Evolutionary conservation across 2,329 filamentous ascomycete genomes (phyloP), one percentile per base, ranked within the genome.

Genomic region (Sclerotinia spermophila): DNA sequence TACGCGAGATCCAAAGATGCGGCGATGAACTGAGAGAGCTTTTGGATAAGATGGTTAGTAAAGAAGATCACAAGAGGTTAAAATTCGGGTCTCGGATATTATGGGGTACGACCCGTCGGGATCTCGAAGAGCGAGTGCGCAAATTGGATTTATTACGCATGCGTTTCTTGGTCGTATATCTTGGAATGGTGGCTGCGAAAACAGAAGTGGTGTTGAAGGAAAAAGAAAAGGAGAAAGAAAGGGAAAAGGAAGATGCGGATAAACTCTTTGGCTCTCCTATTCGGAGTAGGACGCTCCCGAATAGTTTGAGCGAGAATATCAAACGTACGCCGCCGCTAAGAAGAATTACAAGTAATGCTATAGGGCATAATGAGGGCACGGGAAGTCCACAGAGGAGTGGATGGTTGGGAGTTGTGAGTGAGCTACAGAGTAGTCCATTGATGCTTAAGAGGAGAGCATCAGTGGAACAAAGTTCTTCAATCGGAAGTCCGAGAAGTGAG

Each of bases 111-210:
- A 85, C 85, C 76, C 84, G 86, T 74, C 79, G 79, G 66, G 81
- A 82, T 67, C 80, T 90, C 65, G 86, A 89, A 77, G 86, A 88
- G 74, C 84, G 86, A 67, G 81, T 90, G 68, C 83, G 86, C 69
- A 82, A 87, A 61, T 81, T 90, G 55, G 88, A 90, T 75, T 79
- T 89, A 75, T 78, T 90, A 77, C 84, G 88, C 77, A 89, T 89
- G 86, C 85, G 88, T 72, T 90, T 90, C 77, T 80, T 90, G 44
- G 86, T 89, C 48, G 83, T 89, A 51, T 89, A 89, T 78, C 86
- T 90, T 86, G 86, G 87, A 73, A 84, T 89, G 72, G 82, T 90
- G 68, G 81, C 84, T 19, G 79, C 81, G 17, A 79, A 78, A 59
- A 78, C 78, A 24, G 60, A 70, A 21, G 73, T 76, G 53, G 70